Base-by-base conservation (phyloP, 108 stramenopile species). In the Cyclotella distinguenda region DNA sequence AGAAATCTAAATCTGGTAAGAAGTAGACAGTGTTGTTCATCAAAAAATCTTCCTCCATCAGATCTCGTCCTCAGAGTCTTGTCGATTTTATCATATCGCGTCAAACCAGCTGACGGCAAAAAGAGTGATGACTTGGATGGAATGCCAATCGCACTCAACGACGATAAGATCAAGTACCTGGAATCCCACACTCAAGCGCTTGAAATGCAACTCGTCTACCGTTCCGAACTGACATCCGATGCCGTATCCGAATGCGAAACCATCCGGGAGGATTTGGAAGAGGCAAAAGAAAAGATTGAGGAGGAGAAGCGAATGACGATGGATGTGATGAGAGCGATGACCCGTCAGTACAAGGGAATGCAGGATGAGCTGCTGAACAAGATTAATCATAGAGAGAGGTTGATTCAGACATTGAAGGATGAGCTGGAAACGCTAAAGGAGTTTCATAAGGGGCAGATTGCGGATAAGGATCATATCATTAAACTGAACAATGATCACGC, bases 261-360 rank as follows among this genome's bases (percentile, higher is more conserved):
- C 0, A 50, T 74, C 26, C 62, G 72, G 11, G 51, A 60, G 11
- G 52, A 73, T 23, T 45, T 90, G 10, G 44, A 61, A 8, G 82
- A 85, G 34, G 82, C 85, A 23, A 85, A 60, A 33, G 44, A 74
- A 31, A 74, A 65, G 51, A 73, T 85, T 36, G 78, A 90, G 50
- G 77, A 84, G 9, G 89, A 87, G 51, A 84, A 85, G 53, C 40
- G 72, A 64, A 44, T 81, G 46, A 66, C 85, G 13, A 58, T 55
- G 45, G 89, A 87, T 18, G 84, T 93, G 8, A 88, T 77, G 15
- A 54, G 66, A 11, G 85, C 86, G 30, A 90, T 90, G 89, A 93
- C 91, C 26, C 63, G 91, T 38, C 91, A 93, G 73, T 93, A 89
- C 76, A 93, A 93, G 65, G 81, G 80, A 6, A 93, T 93, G 91